Evolutionary conservation across 2,329 filamentous ascomycete genomes (phyloP).

Genomic region (Cadophora sp.): DNA sequence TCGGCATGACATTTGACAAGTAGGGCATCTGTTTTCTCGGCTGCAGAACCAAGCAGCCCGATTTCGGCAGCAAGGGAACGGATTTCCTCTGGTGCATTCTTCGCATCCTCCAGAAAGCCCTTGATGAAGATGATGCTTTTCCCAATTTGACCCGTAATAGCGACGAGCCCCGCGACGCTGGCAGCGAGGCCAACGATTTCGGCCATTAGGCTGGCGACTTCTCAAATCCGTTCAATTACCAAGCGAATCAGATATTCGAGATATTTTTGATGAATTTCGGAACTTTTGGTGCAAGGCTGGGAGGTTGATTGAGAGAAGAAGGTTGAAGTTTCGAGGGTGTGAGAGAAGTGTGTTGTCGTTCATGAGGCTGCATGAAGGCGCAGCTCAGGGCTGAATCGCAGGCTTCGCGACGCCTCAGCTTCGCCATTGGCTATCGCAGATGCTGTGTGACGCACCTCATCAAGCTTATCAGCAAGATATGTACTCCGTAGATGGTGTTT

Average conservation of each 20-base stretch:
- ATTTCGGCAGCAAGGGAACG: slow-evolving; percentile 1
- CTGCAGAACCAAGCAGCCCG: neutral
- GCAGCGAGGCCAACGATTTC: slow-evolving; percentile 4
- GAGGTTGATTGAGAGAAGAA: neutral
- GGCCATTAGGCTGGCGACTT: neutral
- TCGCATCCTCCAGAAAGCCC: slow-evolving; percentile 3
- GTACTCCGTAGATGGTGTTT: neutral
- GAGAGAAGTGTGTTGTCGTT: neutral
- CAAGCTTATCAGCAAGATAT: neutral
- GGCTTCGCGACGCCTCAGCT: neutral
- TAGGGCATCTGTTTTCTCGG: neutral
- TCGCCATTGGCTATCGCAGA: neutral
- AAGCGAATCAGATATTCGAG: neutral
- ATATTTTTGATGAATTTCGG: neutral
- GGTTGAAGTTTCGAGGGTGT: neutral
- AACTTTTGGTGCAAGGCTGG: neutral
- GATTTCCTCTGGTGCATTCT: slow-evolving; percentile 10
- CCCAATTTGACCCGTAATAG: neutral
- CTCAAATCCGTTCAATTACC: neutral
- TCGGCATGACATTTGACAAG: neutral
- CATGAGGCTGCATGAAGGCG: neutral
- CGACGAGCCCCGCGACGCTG: slow-evolving; percentile 2
- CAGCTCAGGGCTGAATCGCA: neutral
- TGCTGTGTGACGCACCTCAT: neutral
- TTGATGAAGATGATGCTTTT: slow-evolving; percentile 14